Conservation (phyloP, 2,329 filamentous ascomycete genomes). For the Aspergillus melleus region DNA sequence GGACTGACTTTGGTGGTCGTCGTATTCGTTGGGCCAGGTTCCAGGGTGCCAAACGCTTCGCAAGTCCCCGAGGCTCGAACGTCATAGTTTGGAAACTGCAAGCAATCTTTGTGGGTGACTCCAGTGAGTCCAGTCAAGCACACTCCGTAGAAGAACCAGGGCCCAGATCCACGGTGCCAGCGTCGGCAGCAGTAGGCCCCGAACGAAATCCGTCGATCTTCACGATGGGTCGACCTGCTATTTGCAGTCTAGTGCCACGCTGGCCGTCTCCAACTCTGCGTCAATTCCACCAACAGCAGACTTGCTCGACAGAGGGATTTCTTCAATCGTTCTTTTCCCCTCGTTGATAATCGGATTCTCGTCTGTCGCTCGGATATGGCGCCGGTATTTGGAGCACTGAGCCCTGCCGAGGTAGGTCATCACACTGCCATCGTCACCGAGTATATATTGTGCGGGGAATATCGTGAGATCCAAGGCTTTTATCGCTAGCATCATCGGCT, state of each 20-base stretch:
- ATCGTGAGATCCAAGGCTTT: not conserved
- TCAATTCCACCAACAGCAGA: not conserved
- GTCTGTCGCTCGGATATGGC: not conserved
- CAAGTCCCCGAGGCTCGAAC: too few species aligned
- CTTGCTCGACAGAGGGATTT: not conserved
- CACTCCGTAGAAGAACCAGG: too few species aligned
- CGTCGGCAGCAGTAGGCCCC: not conserved
- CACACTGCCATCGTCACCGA: too few species aligned
- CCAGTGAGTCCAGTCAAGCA: too few species aligned
- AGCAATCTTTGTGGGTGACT: too few species aligned
- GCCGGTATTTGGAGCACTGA: too few species aligned
- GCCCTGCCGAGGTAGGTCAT: not conserved
- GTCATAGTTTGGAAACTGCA: too few species aligned
- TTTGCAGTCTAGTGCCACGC: not conserved
- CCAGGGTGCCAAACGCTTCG: too few species aligned
- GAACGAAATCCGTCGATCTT: not conserved
- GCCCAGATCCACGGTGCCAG: not conserved
- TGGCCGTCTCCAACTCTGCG: not conserved
- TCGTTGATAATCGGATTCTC: not conserved
- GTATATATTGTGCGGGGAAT: not conserved
- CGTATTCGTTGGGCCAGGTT: too few species aligned
- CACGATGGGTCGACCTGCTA: not conserved
- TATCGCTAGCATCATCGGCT: too few species aligned
- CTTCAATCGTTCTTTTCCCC: not conserved
- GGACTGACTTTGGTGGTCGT: too few species aligned